Percentiles rank a stretch among this genome's conserved stretches.
Evolutionary conservation across 768 basidiomycete species (phyloP).

Genomic region (Kwoniella sp.): DNA sequence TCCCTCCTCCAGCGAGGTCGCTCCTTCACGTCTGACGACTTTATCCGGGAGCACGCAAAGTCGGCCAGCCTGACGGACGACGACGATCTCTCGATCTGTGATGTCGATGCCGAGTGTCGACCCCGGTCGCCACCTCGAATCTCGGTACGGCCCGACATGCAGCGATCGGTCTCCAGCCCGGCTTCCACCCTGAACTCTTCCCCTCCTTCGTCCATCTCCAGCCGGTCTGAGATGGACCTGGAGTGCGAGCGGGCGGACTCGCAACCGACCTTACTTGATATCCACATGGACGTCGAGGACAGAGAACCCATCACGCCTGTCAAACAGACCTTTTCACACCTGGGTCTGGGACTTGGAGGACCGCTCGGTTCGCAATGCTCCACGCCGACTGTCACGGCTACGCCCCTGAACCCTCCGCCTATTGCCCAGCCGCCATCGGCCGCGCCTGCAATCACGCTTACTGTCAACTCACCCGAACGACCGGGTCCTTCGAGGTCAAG

Average conservation of each 20-base stretch:
- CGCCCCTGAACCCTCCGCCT: conserved; percentile 9
- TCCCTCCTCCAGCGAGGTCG: conserved; percentile 42
- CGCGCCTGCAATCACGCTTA: conserved; percentile 18
- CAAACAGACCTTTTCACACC: conserved; percentile 24
- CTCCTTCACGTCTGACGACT: conserved; percentile 45
- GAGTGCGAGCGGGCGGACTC: background rate
- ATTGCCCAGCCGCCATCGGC: conserved; percentile 5
- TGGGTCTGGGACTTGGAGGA: conserved; percentile 9
- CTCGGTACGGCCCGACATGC: conserved; percentile 14
- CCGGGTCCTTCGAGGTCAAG: no score
- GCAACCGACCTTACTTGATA: background rate
- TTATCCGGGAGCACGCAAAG: conserved; percentile 21
- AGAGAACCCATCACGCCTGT: conserved; percentile 25
- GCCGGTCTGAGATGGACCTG: conserved; percentile 11
- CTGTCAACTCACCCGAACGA: conserved; percentile 16
- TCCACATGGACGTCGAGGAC: conserved; percentile 2
- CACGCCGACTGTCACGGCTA: conserved; percentile 5
- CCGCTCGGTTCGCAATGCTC: conserved; percentile 11
- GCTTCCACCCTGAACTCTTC: conserved; percentile 13
- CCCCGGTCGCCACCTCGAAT: background rate
- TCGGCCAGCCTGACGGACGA: background rate
- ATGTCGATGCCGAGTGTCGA: conserved; percentile 4
- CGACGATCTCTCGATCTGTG: conserved; percentile 11
- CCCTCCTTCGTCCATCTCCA: conserved; percentile 13
- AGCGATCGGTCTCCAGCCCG: conserved; percentile 20